Percentiles rank a stretch among this genome's conserved stretches.
Conservation (phyloP, 2,329 filamentous ascomycete species). For the Ploettnerulaceae sp. region DNA sequence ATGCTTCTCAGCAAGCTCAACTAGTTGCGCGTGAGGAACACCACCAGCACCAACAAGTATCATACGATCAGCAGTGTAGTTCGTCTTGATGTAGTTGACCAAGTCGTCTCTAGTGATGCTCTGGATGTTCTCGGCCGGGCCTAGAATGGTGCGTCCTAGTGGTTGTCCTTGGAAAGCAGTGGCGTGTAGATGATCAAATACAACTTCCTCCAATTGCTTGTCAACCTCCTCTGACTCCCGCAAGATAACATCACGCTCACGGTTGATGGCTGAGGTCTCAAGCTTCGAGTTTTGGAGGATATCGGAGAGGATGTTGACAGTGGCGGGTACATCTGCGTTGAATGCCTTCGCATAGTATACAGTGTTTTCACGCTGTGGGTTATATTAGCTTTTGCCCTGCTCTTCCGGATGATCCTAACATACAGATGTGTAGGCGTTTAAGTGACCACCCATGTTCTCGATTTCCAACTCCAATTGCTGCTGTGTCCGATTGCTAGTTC, state of each 20-base stretch:
- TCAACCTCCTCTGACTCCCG: conserved; percentile 99
- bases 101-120: conserved; percentile 91
- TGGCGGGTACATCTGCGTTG: conserved; percentile 93
- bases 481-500: conserved; percentile 89
- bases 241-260: conserved; percentile 97
- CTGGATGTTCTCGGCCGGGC: conserved; percentile 96
- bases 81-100: conserved; percentile 95
- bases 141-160: conserved; percentile 94
- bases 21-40: conserved; percentile 87
- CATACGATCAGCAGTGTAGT: conserved; percentile 99
- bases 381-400: conserved; percentile 20
- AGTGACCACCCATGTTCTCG: conserved; percentile 99
- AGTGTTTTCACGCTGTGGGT: conserved; percentile 84
- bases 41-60: conserved; percentile 94
- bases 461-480: conserved; percentile 99
- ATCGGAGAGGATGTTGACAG: conserved; percentile 97
- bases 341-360: conserved; percentile 99
- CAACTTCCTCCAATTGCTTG: conserved; percentile 99
- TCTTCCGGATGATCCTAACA: conserved; percentile 36
- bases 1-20: conserved; percentile 94
- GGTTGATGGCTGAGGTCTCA: conserved; percentile 86
- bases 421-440: conserved; percentile 99
- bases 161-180: conserved; percentile 97
- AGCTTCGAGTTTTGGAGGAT: conserved; percentile 99
- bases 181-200: conserved; percentile 97